Conservation (phyloP, 257 asterid species). For the Jacaranda mimosifolia region DNA sequence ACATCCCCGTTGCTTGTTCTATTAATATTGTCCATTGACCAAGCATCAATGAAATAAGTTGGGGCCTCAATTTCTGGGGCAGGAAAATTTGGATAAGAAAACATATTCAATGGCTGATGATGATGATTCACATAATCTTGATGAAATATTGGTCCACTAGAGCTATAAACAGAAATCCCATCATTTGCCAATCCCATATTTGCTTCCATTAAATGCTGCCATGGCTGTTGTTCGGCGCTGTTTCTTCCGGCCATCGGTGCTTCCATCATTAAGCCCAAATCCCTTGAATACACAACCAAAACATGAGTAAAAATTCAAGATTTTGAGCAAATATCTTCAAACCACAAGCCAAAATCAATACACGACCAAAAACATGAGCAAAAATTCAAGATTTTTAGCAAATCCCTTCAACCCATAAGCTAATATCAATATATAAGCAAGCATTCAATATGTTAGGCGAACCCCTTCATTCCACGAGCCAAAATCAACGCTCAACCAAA, state of each 20-base stretch:
- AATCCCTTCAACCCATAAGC: background rate
- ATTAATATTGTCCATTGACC: slow-evolving; percentile 55
- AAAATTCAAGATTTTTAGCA: background rate
- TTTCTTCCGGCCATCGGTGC: too few species aligned
- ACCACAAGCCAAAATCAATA: background rate
- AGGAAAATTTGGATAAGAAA: slow-evolving; percentile 34
- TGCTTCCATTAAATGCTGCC: slow-evolving; percentile 28
- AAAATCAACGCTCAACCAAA: too few species aligned
- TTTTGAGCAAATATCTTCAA: slow-evolving; percentile 6
- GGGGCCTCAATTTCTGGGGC: slow-evolving; percentile 22
- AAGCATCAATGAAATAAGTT: slow-evolving; percentile 53
- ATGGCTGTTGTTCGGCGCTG: too few species aligned
- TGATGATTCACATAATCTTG: slow-evolving; percentile 43
- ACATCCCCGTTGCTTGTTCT: slow-evolving; percentile 29
- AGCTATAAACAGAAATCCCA: slow-evolving; percentile 38
- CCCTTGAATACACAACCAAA: slow-evolving; percentile 45
- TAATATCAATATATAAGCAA: background rate
- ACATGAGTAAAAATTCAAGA: too few species aligned
- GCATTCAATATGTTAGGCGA: too few species aligned
- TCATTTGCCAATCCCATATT: slow-evolving; percentile 44
- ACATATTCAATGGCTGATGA: slow-evolving; percentile 42
- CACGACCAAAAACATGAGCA: background rate
- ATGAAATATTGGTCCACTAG: slow-evolving; percentile 33
- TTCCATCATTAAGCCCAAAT: slow-evolving; percentile 47
- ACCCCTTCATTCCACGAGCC: too few species aligned